Base-by-base conservation (phyloP, 495 filamentous ascomycete species). In the Aspergillus bertholletiae region DNA sequence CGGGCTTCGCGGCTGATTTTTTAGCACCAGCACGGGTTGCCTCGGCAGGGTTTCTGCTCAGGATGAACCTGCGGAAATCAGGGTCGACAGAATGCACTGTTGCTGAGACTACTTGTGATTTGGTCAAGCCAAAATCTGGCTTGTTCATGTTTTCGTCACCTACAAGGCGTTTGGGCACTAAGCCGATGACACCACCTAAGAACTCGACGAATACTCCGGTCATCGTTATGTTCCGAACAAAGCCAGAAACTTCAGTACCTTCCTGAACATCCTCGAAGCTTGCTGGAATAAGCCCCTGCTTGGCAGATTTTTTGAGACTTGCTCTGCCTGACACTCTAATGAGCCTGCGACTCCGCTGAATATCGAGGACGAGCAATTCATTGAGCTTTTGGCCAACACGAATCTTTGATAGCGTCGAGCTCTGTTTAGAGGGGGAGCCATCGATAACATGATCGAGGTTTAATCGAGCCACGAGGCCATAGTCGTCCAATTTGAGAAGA, bases 151-250 rank as follows among this genome's bases (percentile, higher is more conserved):
- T 77, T 40, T 90, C 88, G n/a, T 79, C 75, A 6, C 85, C 75
- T 30, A 98, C 70, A 59, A 88, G 82, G 30, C 80, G 83, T 69
- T 88, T 93, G 27, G 86, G 88, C 21, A 96, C 75, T 37, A 96
- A 70, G 12, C 89, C 93, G 35, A 82, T 87, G 37, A 96, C 63
- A 20, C 85, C 85, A 50, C 86, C 88, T 15, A 84, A 80, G 73
- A 96, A 96, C 59, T 91, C 84, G 11, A 96, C 81, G 56, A 96
- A 96, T 18, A 88, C 75, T 32, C 85, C 89, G 3, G 81, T 86
- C n/a, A 79, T 67, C 7, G 88, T 89, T 39, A 93, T 87, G 57
- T 89, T 92, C 45, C 85, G 84, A 24, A 97, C 80, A 64, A 92
- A 96, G n/a, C 94, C 94, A 54, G 80, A 79, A 7, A 92, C 81